Evolutionary conservation across 2,329 filamentous ascomycete genomes (phyloP).

Genomic region (Stachybotrys chlorohalonatus): DNA sequence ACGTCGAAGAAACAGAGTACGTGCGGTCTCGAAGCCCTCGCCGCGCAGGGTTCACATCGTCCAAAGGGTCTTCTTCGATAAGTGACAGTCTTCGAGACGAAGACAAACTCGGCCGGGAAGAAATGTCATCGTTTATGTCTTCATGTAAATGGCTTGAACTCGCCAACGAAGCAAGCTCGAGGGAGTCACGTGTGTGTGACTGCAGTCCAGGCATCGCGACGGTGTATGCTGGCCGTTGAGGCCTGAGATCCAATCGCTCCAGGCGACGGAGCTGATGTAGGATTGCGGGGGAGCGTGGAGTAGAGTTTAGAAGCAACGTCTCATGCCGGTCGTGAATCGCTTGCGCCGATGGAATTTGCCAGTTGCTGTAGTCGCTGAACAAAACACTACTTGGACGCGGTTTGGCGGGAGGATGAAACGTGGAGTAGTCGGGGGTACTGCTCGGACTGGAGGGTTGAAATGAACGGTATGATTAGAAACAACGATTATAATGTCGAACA

Average conservation of each 20-base stretch:
- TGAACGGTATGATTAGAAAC: no score
- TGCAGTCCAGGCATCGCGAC: conserved; percentile 14
- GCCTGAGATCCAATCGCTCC: not conserved
- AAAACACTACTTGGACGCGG: not conserved
- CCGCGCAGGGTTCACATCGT: conserved; percentile 43
- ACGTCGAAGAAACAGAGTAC: conserved; percentile 86
- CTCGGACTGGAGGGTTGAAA: no score
- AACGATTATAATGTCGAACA: not conserved
- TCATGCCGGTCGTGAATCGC: not conserved
- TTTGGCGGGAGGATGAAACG: not conserved
- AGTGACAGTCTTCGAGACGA: conserved; percentile 90
- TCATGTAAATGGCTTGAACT: conserved; percentile 60
- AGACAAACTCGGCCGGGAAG: conserved; percentile 76
- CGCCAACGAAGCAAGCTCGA: conserved; percentile 91
- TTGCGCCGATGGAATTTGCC: not conserved
- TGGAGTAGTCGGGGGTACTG: not conserved
- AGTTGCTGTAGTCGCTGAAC: not conserved
- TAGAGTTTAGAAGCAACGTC: not conserved
- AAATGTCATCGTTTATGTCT: conserved; percentile 52
- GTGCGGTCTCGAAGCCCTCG: conserved; percentile 45
- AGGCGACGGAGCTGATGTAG: not conserved
- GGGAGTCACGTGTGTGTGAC: conserved; percentile 67
- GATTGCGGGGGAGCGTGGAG: not conserved
- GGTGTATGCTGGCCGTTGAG: not conserved
- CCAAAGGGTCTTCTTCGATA: conserved; percentile 68